Evolutionary conservation across 805 yeast genomes (phyloP).

Genomic region (Candida tallmaniae): DNA sequence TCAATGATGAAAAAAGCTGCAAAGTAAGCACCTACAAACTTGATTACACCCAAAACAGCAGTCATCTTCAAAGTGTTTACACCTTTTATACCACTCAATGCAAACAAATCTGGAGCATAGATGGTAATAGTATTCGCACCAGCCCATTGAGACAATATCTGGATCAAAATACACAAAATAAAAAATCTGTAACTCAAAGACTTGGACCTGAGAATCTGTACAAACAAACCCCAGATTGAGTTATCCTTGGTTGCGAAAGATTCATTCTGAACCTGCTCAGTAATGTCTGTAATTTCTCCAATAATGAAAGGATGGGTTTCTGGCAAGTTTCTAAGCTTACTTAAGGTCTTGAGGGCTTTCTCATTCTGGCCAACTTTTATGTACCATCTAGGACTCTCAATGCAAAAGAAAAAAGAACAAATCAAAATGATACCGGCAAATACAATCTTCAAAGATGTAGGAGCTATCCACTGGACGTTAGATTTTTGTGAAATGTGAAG

Average conservation of each 20-base stretch:
- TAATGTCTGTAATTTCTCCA: slow-evolving; percentile 46
- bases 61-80: slow-evolving; percentile 41
- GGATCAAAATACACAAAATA: slow-evolving; percentile 35
- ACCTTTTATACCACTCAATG: slow-evolving; percentile 40
- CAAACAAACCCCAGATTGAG: slow-evolving; percentile 3
- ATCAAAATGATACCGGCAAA: slow-evolving; percentile 43
- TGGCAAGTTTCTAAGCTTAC: slow-evolving; percentile 40
- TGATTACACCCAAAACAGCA: slow-evolving; percentile 48
- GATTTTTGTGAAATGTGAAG: slow-evolving; percentile 11
- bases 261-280: slow-evolving; percentile 34
- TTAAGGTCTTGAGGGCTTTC: slow-evolving; percentile 31
- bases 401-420: slow-evolving; percentile 35
- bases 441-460: slow-evolving; percentile 42
- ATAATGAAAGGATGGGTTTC: slow-evolving; percentile 44
- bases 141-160: slow-evolving; percentile 51
- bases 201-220: slow-evolving; percentile 16
- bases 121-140: slow-evolving; percentile 52
- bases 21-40: slow-evolving; percentile 42
- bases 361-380: slow-evolving; percentile 36
- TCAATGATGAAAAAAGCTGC: slow-evolving; percentile 51
- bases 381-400: slow-evolving; percentile 50
- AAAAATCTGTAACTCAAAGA: slow-evolving; percentile 43
- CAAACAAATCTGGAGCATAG: slow-evolving; percentile 48
- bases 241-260: slow-evolving; percentile 13
- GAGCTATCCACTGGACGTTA: slow-evolving; percentile 46